Evolutionary conservation across 2,329 filamentous ascomycete genomes (phyloP).

Genomic region (Monilinia fructicola): DNA sequence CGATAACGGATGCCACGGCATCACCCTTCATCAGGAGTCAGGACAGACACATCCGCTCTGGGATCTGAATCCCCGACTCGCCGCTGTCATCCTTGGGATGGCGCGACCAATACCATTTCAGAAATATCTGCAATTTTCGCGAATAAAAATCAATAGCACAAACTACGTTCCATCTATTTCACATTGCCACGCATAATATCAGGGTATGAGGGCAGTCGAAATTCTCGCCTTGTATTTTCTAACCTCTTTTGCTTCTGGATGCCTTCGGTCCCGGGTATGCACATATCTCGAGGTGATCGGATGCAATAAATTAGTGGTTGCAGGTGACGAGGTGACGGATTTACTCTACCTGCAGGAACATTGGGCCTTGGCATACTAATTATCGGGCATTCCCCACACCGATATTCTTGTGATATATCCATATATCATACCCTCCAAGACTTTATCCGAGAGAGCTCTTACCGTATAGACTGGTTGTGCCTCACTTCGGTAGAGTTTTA

Average conservation of each 20-base stretch:
- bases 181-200: constrained; percentile 9
- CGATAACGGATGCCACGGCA: constrained; percentile 22
- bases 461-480: constrained; percentile 27
- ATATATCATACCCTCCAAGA: constrained; percentile 16
- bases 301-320: constrained; percentile 35
- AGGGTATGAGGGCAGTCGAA: background rate
- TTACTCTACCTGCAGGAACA: constrained; percentile 38
- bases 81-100: constrained; percentile 11
- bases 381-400: constrained; percentile 32
- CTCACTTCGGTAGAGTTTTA: constrained; percentile 18
- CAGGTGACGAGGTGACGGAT: constrained; percentile 40
- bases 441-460: constrained; percentile 31
- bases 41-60: background rate
- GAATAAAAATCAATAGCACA: background rate
- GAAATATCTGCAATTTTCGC: constrained; percentile 2
- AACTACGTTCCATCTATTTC: constrained; percentile 2
- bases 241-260: constrained; percentile 26
- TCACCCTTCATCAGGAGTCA: constrained; percentile 3
- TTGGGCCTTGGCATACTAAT: constrained; percentile 23
- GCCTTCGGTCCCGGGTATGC: constrained; percentile 22
- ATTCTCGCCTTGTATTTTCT: constrained; percentile 15
- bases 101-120: constrained; percentile 16
- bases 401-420: constrained; percentile 22
- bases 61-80: constrained; percentile 13
- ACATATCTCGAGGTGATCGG: constrained; percentile 28